phyloP scores from a whole-genome alignment of 257 asterid species.

The Cinchona pubescens region DNA sequence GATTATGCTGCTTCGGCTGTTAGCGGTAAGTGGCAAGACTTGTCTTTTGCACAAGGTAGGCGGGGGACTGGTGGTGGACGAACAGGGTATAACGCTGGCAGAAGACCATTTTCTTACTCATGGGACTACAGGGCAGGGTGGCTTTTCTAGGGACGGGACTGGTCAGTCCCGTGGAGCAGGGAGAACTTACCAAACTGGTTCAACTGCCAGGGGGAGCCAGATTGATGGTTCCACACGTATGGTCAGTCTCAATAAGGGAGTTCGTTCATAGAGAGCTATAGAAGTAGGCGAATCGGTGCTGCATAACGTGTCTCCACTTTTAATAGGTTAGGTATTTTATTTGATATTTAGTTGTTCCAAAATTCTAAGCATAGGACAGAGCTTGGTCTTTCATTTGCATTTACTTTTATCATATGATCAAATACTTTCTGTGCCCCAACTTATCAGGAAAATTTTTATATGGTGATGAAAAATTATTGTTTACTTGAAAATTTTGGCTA shows the following conservation, averaged over 20 bases:
- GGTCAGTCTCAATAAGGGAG: constrained; percentile 85
- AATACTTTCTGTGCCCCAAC: not conserved
- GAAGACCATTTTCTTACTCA: constrained; percentile 34
- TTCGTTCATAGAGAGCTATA: constrained; percentile 32
- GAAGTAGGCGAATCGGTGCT: not conserved
- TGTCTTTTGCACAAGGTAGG: constrained; percentile 66
- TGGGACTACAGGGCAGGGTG: constrained; percentile 32
- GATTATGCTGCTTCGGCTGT: constrained; percentile 66
- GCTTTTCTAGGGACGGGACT: constrained; percentile 45
- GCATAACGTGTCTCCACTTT: not conserved
- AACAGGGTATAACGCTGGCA: constrained; percentile 45
- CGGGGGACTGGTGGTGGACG: constrained; percentile 64
- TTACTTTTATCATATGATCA: not conserved
- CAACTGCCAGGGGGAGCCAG: constrained; percentile 53
- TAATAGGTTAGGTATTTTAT: not conserved
- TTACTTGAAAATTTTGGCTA: not conserved
- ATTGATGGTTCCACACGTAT: constrained; percentile 61
- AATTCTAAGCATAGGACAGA: no score
- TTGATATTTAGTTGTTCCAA: not conserved
- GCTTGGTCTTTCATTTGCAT: not conserved
- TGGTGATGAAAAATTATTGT: not conserved
- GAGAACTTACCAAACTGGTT: constrained; percentile 45
- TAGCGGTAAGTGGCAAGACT: constrained; percentile 81
- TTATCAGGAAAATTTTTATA: not conserved
- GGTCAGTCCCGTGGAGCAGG: constrained; percentile 48